Evolutionary conservation across 192 early-diverging fungal species (phyloP), one percentile per base, ranked within the genome.

Genomic region (Podila horticola): DNA sequence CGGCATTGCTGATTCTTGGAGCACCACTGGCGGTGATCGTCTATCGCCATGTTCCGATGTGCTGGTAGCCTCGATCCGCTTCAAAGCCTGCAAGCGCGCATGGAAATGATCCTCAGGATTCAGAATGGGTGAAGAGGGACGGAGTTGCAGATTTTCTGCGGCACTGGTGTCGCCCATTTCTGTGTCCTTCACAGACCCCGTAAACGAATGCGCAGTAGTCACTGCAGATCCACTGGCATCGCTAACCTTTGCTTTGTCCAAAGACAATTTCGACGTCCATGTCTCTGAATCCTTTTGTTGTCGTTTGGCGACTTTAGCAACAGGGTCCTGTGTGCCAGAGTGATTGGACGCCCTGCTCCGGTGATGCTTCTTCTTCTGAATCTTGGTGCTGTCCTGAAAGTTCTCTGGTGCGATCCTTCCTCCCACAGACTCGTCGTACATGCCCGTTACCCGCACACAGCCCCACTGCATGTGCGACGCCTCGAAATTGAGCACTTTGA

Each of bases 351-450:
- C 65, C 63, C 62, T 72, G 59, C 59, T 79, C 20, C 62, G 51
- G 51, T 59, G 52, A 30, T 68, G 58, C 2, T 70, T 69, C 19
- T 72, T 72, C 70, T 79, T 79, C 34, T 79, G 70, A 11, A 68
- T 24, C 60, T 68, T 79, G 0, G 65, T 64, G 13, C 50, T 58
- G 38, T 72, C 70, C 24, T 79, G 76, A 72, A 79, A 72, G 52
- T 72, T 49, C 61, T 72, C 57, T 2, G 76, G 76, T 0, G 51
- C 64, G 33, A 79, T 72, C 50, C 76, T 55, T n/a, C 65, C 65
- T 11, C 76, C 76, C 8, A 79, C 76, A 1, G 76, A 79, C n/a
- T 79, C 76, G 45, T 79, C 76, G 24, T 79, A 79, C 76, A 79
- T 79, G 7, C 76, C 76, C 0, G 76, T 79, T 9, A 79, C 76